phyloP scores from a whole-genome alignment of 1,139 yeast genomes.

The Lodderomyces theae region DNA sequence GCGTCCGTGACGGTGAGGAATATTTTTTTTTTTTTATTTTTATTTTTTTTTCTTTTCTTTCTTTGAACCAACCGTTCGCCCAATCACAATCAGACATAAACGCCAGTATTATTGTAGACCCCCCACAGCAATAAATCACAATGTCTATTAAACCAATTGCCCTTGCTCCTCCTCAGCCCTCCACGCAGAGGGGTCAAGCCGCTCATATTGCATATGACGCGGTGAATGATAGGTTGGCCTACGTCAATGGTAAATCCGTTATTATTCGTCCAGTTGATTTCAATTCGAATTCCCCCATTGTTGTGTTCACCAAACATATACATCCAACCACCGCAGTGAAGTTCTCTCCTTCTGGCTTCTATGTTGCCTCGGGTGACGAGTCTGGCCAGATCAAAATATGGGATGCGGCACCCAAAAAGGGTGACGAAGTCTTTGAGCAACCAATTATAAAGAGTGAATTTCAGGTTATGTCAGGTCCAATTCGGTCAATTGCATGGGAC shows the following conservation, averaged over 20 bases:
- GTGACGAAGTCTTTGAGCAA: constrained; percentile 36
- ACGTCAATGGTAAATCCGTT: constrained; percentile 79
- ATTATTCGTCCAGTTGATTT: constrained; percentile 63
- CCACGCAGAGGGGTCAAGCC: constrained; percentile 67
- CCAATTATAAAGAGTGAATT: constrained; percentile 75
- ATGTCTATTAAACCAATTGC: constrained; percentile 30
- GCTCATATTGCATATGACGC: constrained; percentile 75
- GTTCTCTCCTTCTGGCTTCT: constrained; percentile 86
- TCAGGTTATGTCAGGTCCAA: constrained; percentile 76
- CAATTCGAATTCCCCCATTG: constrained; percentile 31
- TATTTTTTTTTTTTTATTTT: neutral
- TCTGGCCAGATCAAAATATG: constrained; percentile 84
- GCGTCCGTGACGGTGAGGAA: neutral
- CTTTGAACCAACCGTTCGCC: constrained; percentile 1
- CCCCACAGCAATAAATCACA: neutral
- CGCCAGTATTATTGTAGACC: neutral
- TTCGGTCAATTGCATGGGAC: constrained; percentile 90
- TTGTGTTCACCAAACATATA: constrained; percentile 73
- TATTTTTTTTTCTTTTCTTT: neutral
- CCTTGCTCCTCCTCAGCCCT: constrained; percentile 71
- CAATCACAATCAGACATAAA: constrained; percentile 6
- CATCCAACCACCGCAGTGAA: constrained; percentile 75
- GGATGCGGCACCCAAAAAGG: constrained; percentile 50
- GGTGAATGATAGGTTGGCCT: constrained; percentile 66
- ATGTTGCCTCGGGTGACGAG: constrained; percentile 90